These are phyloP conservation scores for Fraxinus angustifolia DNA, from an alignment of 305 asterid genomes.

Conservation along the genomic window DNA sequence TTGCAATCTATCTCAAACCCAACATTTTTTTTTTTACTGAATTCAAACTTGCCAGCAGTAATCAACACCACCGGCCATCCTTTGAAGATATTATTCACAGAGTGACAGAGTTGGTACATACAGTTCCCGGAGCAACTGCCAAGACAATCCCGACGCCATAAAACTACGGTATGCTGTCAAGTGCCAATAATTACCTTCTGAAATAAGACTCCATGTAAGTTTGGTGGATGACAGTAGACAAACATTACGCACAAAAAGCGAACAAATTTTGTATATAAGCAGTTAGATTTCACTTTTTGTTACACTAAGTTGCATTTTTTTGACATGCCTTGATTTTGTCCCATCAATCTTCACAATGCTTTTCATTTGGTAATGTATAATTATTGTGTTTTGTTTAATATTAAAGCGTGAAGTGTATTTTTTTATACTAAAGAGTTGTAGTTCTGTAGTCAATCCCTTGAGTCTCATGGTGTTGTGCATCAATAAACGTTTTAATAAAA, in stretches of 20 bases:
- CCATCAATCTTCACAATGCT: too few relatives aligned
- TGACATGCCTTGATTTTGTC: too few relatives aligned
- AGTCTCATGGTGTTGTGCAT: too few relatives aligned
- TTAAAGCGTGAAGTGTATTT: too few relatives aligned
- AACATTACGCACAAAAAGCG: too few relatives aligned
- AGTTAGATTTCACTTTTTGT: not conserved
- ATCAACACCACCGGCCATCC: slow-evolving; percentile 60
- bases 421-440: too few relatives aligned
- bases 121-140: slow-evolving; percentile 24
- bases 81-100: slow-evolving; percentile 47
- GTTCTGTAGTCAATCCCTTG: too few relatives aligned
- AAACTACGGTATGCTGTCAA: not conserved
- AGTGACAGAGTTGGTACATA: slow-evolving; percentile 39
- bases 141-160: slow-evolving; percentile 23
- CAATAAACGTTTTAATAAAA: too few relatives aligned
- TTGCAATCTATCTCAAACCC: not conserved
- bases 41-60: slow-evolving; percentile 30
- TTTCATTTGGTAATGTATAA: too few relatives aligned
- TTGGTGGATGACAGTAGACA: not conserved
- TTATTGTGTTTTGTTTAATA: too few relatives aligned
- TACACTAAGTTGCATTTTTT: too few relatives aligned
- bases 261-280: too few relatives aligned
- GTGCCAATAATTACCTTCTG: not conserved
- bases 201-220: not conserved
- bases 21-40: not conserved